phyloP scores from a whole-genome alignment of 2,329 filamentous ascomycete species.

The Ceratocystis lukuohia region DNA sequence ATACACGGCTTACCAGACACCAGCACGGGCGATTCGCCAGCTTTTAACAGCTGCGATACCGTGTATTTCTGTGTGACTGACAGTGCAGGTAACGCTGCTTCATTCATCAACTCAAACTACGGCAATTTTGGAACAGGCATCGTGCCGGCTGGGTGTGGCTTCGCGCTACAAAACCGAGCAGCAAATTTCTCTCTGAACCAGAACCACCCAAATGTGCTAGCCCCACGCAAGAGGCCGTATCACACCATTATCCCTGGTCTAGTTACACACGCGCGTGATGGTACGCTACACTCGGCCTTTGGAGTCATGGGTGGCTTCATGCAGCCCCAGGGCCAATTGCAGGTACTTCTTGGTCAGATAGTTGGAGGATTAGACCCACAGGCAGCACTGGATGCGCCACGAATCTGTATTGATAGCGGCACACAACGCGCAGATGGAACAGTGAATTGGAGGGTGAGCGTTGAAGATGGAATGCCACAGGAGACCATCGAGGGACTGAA shows the following conservation, averaged over 20 bases:
- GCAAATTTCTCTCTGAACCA: slow-evolving; percentile 65
- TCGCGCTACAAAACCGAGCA: slow-evolving; percentile 87
- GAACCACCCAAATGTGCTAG: slow-evolving; percentile 66
- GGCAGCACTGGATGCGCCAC: slow-evolving; percentile 75
- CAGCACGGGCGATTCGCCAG: slow-evolving; percentile 43
- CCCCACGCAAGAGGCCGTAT: slow-evolving; percentile 77
- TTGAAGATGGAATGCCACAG: slow-evolving; percentile 69
- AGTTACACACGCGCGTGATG: slow-evolving; percentile 63
- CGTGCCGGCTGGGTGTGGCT: slow-evolving; percentile 73
- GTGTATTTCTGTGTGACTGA: slow-evolving; percentile 89
- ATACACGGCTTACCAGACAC: slow-evolving; percentile 45
- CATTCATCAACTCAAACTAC: slow-evolving; percentile 95
- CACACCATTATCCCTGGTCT: slow-evolving; percentile 95
- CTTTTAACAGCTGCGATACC: slow-evolving; percentile 75
- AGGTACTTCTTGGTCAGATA: slow-evolving; percentile 81
- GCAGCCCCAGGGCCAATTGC: slow-evolving; percentile 93
- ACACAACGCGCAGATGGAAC: slow-evolving; percentile 48
- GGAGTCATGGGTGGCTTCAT: slow-evolving; percentile 98
- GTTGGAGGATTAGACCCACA: slow-evolving; percentile 73
- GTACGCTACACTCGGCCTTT: slow-evolving; percentile 68
- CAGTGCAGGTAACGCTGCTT: slow-evolving; percentile 71
- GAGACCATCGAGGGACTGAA: slow-evolving; percentile 54
- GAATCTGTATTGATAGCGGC: slow-evolving; percentile 73
- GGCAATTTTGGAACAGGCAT: slow-evolving; percentile 78
- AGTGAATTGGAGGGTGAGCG: slow-evolving; percentile 51